Evolutionary conservation across 192 early-diverging fungal species (phyloP), one percentile per base, ranked within the genome.

Genomic region (Backusella tarrabulga): DNA sequence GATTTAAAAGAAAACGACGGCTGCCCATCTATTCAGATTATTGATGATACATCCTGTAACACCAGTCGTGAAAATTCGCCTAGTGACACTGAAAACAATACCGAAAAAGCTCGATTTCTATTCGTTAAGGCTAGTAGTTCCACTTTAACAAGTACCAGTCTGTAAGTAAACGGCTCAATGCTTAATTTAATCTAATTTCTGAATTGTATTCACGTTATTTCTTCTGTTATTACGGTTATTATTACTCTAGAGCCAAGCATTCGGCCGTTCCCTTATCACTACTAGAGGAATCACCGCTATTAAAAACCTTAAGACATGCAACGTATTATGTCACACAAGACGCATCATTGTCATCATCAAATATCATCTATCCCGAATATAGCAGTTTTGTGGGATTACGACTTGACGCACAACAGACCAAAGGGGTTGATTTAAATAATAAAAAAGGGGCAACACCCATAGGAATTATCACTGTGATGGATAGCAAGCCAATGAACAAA

Each of bases 401-500:
- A 36, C 73, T 85, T 9, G 84, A 85, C 34, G 77, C 75, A 79
- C 78, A 60, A 73, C 76, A 44, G 17, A 68, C 34, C 67, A 36
- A 68, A 68, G 15, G 67, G 12, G 35, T 36, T 68, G 67, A 42
- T 34, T 63, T 23, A 29, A 29, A 32, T 14, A 63, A 63, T 63
- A 63, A 26, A 5, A 63, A 29, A 29, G 21, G 56, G 1, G 29
- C 26, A 7, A 78, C 78, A 23, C 81, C 81, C 52, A 77, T 86
- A 1, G 85, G 85, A 11, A 67, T 86, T 42, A 79, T 86, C 35
- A 77, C 80, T 17, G 56, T 86, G 23, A 86, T 86, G 50, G 75
- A 84, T 29, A 76, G 77, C 34, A 67, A 44, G 32, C 79, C 76
- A 14, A 74, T 86, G 54, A 74, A 63, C 1, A 72, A 76, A 21